Conservation (phyloP, 23 red algal species). For the Cyanidiococcus yangmingshanensis region DNA sequence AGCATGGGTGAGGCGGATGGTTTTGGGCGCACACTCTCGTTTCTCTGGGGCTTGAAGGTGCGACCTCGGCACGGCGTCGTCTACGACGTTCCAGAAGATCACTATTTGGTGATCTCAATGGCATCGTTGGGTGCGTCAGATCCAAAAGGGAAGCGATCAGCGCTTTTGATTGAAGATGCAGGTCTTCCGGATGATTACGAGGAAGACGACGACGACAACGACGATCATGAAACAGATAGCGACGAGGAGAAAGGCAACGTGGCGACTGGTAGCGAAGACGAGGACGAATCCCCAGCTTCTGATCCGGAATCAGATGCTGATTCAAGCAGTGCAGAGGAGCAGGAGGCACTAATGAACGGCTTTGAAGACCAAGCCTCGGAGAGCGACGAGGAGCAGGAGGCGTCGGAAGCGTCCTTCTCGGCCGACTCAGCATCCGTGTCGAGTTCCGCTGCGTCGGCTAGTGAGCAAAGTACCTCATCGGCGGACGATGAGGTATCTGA, state of each 20-base stretch:
- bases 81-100: neutral
- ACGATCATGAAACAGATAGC: neutral
- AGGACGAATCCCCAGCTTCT: no score
- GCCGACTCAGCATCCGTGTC: neutral
- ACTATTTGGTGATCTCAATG: neutral
- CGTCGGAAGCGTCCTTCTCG: neutral
- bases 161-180: neutral
- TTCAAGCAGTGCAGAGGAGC: neutral
- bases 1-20: neutral
- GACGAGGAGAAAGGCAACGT: no score
- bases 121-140: neutral
- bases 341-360: neutral
- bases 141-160: neutral
- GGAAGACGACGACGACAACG: neutral
- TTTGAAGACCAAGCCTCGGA: neutral
- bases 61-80: neutral
- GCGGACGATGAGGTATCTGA: neutral
- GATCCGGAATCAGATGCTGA: neutral
- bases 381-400: neutral
- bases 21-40: neutral
- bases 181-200: neutral
- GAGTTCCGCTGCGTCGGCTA: neutral
- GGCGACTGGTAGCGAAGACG: neutral
- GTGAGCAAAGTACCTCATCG: neutral
- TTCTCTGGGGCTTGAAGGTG: neutral